Conservation (phyloP, 2,329 filamentous ascomycete species). For the Ilyonectria robusta region DNA sequence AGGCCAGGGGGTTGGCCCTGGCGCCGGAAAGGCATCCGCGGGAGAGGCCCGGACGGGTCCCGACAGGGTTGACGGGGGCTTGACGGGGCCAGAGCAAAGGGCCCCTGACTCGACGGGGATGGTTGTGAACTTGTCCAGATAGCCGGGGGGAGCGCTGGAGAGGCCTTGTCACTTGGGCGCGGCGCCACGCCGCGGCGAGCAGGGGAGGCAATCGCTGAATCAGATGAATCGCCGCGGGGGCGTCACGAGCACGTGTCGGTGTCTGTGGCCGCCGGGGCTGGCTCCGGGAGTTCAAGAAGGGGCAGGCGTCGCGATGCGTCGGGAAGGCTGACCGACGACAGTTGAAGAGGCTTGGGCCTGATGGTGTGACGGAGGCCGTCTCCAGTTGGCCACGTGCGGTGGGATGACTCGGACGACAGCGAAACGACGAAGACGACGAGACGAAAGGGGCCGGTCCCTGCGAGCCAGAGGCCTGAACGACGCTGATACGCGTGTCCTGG, state of each 20-base stretch:
- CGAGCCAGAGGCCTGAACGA: background rate
- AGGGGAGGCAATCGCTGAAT: conserved; percentile 7
- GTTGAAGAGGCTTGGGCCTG: background rate
- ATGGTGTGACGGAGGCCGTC: conserved; percentile 24
- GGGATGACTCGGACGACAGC: conserved; percentile 12
- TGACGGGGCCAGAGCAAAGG: conserved; percentile 5
- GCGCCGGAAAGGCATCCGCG: conserved; percentile 44
- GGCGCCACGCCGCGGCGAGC: conserved; percentile 6
- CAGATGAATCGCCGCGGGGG: conserved; percentile 37
- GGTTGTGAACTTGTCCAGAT: conserved; percentile 16
- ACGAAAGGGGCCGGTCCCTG: background rate
- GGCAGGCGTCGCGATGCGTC: conserved; percentile 21
- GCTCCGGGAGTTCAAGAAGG: conserved; percentile 12
- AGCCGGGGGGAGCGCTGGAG: conserved; percentile 17
- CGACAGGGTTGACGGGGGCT: conserved; percentile 10
- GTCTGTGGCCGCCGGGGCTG: conserved; percentile 31
- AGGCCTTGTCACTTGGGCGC: conserved; percentile 30
- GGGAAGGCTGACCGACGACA: conserved; percentile 29
- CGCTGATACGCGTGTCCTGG: background rate
- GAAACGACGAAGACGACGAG: background rate
- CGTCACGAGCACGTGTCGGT: conserved; percentile 41
- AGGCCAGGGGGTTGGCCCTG: conserved; percentile 37
- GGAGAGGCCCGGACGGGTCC: conserved; percentile 9
- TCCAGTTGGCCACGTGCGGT: conserved; percentile 3
- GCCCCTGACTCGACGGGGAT: conserved; percentile 35